Conservation (phyloP, 768 basidiomycete genomes). For the Termitomyces sp. region DNA sequence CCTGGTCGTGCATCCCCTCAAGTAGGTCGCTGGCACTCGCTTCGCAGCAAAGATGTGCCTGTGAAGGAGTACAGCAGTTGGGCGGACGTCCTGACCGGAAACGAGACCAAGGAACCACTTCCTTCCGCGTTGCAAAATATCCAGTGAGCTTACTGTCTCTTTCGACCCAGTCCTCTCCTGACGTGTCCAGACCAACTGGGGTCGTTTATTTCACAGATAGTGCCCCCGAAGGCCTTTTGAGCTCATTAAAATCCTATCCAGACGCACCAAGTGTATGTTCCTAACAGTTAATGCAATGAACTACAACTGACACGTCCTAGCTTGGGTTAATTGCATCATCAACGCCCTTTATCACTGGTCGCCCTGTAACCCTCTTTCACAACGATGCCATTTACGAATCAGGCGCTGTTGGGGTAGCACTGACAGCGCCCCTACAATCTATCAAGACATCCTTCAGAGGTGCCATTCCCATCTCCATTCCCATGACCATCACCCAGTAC, state of each 20-base stretch:
- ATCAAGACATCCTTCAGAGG: constrained; percentile 31
- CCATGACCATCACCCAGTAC: constrained; percentile 54
- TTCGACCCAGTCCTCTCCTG: background rate
- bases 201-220: constrained; percentile 55
- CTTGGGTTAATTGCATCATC: constrained; percentile 67
- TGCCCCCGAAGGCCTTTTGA: constrained; percentile 51
- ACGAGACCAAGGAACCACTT: constrained; percentile 17
- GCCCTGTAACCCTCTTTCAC: constrained; percentile 64
- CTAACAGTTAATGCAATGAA: background rate
- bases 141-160: constrained; percentile 25
- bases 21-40: constrained; percentile 71
- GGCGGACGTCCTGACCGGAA: constrained; percentile 45
- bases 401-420: constrained; percentile 68
- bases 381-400: constrained; percentile 48
- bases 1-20: constrained; percentile 53
- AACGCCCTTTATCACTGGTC: constrained; percentile 76
- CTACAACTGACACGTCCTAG: constrained; percentile 25
- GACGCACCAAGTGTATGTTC: constrained; percentile 43
- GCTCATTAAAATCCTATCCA: constrained; percentile 37
- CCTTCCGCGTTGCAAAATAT: constrained; percentile 34
- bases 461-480: constrained; percentile 36
- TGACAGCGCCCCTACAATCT: constrained; percentile 17
- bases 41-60: constrained; percentile 31
- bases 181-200: constrained; percentile 18
- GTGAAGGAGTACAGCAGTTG: constrained; percentile 31